Conservation (phyloP, 306 rosid species). For the Elaeagnus macrophylla region DNA sequence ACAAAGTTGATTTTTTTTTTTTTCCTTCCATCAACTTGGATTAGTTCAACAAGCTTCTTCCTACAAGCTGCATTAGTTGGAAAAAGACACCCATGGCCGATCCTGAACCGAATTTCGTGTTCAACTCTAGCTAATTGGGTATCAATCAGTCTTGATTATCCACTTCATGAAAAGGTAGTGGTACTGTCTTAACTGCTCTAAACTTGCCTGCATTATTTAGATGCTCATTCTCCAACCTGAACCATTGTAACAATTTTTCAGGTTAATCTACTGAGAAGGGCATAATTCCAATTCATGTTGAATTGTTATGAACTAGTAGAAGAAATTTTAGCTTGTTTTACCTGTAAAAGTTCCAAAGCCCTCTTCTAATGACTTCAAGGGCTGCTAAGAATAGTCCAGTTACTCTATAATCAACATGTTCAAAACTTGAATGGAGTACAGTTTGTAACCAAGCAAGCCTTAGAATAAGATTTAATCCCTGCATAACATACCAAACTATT, state of each 20-base stretch:
- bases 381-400: slow-evolving; percentile 83
- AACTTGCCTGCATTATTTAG: slow-evolving; percentile 95
- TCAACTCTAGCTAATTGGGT: slow-evolving; percentile 18
- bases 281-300: background rate
- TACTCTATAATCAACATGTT: slow-evolving; percentile 67
- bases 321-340: slow-evolving; percentile 7
- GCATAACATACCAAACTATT: slow-evolving; percentile 40
- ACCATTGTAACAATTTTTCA: slow-evolving; percentile 10
- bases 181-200: slow-evolving; percentile 94
- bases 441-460: slow-evolving; percentile 99
- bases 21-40: slow-evolving; percentile 41
- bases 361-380: slow-evolving; percentile 91
- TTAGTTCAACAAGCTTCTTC: slow-evolving; percentile 23
- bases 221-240: slow-evolving; percentile 99
- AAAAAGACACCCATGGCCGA: too few relatives aligned
- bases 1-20: background rate
- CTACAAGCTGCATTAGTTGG: slow-evolving; percentile 9
- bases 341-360: slow-evolving; percentile 98
- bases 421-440: slow-evolving; percentile 84
- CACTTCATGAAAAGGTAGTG: slow-evolving; percentile 98
- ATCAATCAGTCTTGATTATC: slow-evolving; percentile 75
- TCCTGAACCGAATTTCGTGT: slow-evolving; percentile 26
- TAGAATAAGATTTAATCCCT: slow-evolving; percentile 76
- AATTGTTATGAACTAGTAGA: too few relatives aligned
- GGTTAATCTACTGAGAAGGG: background rate